Evolutionary conservation across 1,284 basidiomycete genomes (phyloP).

Genomic region (Coniferiporia weirii): DNA sequence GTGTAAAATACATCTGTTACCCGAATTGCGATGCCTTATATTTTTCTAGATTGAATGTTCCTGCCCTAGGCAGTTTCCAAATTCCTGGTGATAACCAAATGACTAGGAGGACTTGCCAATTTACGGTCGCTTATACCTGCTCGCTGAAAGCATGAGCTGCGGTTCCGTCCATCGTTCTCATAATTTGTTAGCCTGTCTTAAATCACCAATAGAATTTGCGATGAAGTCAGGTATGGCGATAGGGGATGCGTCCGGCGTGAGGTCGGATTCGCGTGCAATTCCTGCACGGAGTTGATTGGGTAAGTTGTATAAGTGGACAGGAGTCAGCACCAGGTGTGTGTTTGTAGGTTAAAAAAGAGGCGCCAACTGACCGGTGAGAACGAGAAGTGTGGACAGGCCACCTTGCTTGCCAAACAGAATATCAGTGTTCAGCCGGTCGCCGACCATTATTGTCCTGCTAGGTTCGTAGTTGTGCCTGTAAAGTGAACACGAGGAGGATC

Average conservation of each 20-base stretch:
- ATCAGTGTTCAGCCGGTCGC: constrained; percentile 93
- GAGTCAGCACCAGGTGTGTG: too few relatives aligned
- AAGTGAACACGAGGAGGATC: constrained; percentile 9
- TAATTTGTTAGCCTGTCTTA: constrained; percentile 31
- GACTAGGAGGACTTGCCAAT: too few relatives aligned
- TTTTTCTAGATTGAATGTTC: too few relatives aligned
- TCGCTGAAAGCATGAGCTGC: too few relatives aligned
- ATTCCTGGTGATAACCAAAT: too few relatives aligned
- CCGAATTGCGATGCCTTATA: too few relatives aligned
- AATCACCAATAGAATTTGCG: constrained; percentile 74
- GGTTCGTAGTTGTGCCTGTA: constrained; percentile 81
- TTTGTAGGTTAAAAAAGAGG: too few relatives aligned
- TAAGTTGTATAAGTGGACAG: neutral
- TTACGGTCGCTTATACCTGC: too few relatives aligned
- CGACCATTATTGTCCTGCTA: constrained; percentile 86
- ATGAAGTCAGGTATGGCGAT: constrained; percentile 76
- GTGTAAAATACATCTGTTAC: too few relatives aligned
- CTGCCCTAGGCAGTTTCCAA: too few relatives aligned
- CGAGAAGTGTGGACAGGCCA: constrained; percentile 82
- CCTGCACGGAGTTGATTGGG: constrained; percentile 37
- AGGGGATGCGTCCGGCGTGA: constrained; percentile 67
- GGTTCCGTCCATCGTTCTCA: neutral
- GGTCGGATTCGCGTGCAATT: constrained; percentile 65
- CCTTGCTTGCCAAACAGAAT: constrained; percentile 88
- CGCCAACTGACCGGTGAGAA: constrained; percentile 72